Conservation (phyloP, 2,329 filamentous ascomycete genomes). For the Epichloe aotearoae region DNA sequence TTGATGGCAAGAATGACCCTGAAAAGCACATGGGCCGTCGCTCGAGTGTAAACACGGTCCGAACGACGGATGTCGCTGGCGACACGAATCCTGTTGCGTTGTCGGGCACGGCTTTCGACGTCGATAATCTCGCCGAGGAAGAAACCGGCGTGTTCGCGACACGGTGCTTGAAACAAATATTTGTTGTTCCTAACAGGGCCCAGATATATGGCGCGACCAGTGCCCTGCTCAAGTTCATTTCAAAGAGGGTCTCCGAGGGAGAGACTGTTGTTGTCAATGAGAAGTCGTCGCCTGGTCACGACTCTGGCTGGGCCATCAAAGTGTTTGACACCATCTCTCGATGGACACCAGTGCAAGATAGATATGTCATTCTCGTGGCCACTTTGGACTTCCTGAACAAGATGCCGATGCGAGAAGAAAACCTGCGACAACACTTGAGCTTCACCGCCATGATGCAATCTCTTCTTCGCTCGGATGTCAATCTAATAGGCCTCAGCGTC, state of each 20-base stretch:
- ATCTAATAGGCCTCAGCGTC: constrained; percentile 87
- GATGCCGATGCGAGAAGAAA: constrained; percentile 55
- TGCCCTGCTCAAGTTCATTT: constrained; percentile 63
- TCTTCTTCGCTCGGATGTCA: constrained; percentile 75
- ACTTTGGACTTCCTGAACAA: constrained; percentile 63
- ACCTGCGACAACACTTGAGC: constrained; percentile 59
- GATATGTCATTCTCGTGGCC: constrained; percentile 78
- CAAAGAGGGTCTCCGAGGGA: constrained; percentile 39
- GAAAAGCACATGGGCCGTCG: constrained; percentile 53
- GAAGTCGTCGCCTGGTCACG: constrained; percentile 24
- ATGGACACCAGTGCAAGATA: constrained; percentile 89
- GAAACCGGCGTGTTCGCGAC: constrained; percentile 75
- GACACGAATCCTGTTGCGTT: constrained; percentile 58
- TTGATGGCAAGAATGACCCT: constrained; percentile 54
- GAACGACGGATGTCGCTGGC: constrained; percentile 46
- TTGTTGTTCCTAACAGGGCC: constrained; percentile 64
- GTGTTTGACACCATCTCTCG: constrained; percentile 67
- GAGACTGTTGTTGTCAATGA: constrained; percentile 39
- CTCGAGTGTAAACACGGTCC: constrained; percentile 67
- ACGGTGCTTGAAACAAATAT: constrained; percentile 77
- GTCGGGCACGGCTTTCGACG: constrained; percentile 72
- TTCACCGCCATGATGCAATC: constrained; percentile 69
- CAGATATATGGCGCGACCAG: constrained; percentile 70
- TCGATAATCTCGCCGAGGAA: constrained; percentile 80
- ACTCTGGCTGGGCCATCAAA: constrained; percentile 65